These are phyloP conservation scores for Papilionanthe hybrid DNA, from an alignment of 116 monocot genomes.

Conservation along the genomic window DNA sequence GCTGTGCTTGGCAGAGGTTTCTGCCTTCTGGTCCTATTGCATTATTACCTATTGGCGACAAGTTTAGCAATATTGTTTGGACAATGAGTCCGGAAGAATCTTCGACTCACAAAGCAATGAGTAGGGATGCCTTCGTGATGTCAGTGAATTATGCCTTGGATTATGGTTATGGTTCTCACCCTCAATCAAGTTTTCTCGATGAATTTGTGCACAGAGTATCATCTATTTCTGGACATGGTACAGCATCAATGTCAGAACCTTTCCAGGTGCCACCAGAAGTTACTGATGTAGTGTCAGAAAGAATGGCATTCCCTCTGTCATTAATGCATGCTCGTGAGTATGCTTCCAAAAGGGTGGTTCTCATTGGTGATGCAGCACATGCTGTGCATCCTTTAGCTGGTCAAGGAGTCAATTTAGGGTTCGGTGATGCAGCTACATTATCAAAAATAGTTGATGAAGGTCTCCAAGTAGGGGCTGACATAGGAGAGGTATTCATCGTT, in stretches of 20 bases:
- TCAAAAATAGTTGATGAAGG: conserved; percentile 76
- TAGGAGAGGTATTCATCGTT: conserved; percentile 61
- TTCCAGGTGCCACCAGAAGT: conserved; percentile 84
- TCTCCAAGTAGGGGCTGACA: conserved; percentile 55
- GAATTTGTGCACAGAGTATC: conserved; percentile 37
- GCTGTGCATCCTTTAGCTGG: conserved; percentile 97
- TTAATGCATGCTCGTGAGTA: conserved; percentile 79
- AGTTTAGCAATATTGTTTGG: conserved; percentile 98
- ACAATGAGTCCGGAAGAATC: conserved; percentile 79
- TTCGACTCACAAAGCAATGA: conserved; percentile 47
- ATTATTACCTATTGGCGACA: conserved; percentile 78
- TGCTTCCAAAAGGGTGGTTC: conserved; percentile 56
- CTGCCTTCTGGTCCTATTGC: conserved; percentile 95
- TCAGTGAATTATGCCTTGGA: conserved; percentile 84
- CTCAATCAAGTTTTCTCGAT: conserved; percentile 45
- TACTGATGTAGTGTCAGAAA: conserved; percentile 59
- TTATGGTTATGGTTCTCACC: conserved; percentile 80
- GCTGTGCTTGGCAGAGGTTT: conserved; percentile 98
- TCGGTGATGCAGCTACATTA: conserved; percentile 79
- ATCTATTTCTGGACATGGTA: conserved; percentile 24
- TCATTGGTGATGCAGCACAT: conserved; percentile 97
- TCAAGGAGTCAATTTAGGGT: conserved; percentile 97
- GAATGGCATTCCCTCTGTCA: conserved; percentile 85
- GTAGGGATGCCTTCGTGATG: conserved; percentile 57
- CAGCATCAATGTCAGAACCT: conserved; percentile 41